Base-by-base conservation (phyloP, 305 asterid genomes). In the Solanum hybrid region DNA sequence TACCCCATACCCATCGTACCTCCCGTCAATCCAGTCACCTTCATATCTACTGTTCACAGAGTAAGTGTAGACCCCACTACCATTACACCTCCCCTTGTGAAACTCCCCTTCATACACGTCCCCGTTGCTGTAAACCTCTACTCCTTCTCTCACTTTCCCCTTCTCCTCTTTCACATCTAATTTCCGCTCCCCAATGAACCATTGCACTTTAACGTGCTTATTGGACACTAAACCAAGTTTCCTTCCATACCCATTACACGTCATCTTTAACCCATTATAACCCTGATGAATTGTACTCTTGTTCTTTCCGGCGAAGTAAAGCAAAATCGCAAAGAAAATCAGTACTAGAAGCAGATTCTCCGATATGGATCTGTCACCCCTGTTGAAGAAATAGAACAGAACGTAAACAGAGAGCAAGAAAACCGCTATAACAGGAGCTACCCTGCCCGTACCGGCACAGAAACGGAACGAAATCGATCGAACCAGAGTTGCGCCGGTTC, bases 21-120 rank as follows among this genome's bases (percentile, higher is more conserved):
- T 93, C 79, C 99, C 98, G 91, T 96, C 99, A 60, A 97, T 85
- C 99, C 99, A 97, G 78, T 97, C 99, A 72, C 99, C 99, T 37
- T 97, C 99, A 46, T 97, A 97, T 91, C 99, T 93, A 16, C 99
- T 99, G 85, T 92, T 95, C 80, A 92, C 97, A 89, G 94, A 91
- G 93, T 95, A 97, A 86, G 92, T 93, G 32, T 96, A 97, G 31
- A 97, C 99, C 22, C 99, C 99, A 92, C 99, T 96, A 11, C 99
- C 99, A 81, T 93, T 95, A 86, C 98, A 95, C 90, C 92, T 93
- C 79, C 99, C 99, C 66, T 95, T 93, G 75, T 97, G 97, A 90
- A 95, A 96, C 90, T 97, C 99, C 14, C 99, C 99, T 88, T 97
- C 99, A 90, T 97, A 97, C 75, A 95, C 92, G 90, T 97, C 99